A percentile compares a stretch with the other conserved stretches of the same genome.
Conservation (phyloP, 768 basidiomycete species). For the Porpolomopsis calyptriformis region DNA sequence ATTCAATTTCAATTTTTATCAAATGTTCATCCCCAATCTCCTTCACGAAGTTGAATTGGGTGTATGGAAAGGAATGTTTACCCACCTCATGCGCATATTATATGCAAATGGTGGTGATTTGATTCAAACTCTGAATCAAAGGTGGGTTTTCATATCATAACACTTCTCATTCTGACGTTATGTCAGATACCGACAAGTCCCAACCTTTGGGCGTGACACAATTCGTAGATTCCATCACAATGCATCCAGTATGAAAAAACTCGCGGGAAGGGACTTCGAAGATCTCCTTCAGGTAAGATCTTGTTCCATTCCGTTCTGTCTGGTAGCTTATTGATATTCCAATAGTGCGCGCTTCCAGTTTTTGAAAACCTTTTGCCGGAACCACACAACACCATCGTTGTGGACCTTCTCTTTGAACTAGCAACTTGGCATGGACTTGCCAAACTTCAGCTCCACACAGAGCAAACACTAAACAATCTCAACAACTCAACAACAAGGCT, state of each 20-base stretch:
- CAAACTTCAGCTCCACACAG: too few species aligned
- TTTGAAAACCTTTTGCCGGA: too few species aligned
- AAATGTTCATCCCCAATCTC: background rate
- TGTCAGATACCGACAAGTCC: too few species aligned
- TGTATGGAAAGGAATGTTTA: constrained; percentile 21
- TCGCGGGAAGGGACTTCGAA: constrained; percentile 25
- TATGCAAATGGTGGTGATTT: too few species aligned
- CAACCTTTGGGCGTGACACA: constrained; percentile 21
- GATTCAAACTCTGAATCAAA: constrained; percentile 11
- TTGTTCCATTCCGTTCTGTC: constrained; percentile 34
- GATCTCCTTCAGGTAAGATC: too few species aligned
- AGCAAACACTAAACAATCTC: too few species aligned
- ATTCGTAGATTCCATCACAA: constrained; percentile 27
- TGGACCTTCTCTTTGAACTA: too few species aligned
- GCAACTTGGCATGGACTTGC: too few species aligned
- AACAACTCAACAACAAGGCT: too few species aligned
- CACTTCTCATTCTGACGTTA: constrained; percentile 3
- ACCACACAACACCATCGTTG: too few species aligned
- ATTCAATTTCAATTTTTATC: too few species aligned
- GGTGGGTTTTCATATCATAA: constrained; percentile 10
- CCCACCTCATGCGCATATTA: too few species aligned
- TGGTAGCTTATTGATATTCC: constrained; percentile 7
- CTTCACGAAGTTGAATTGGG: constrained; percentile 14
- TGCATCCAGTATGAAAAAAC: constrained; percentile 24
- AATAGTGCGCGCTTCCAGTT: constrained; percentile 23